These are phyloP conservation scores for Schizophyllum commune DNA, from an alignment of 1,284 basidiomycete genomes.

Conservation along the genomic window DNA sequence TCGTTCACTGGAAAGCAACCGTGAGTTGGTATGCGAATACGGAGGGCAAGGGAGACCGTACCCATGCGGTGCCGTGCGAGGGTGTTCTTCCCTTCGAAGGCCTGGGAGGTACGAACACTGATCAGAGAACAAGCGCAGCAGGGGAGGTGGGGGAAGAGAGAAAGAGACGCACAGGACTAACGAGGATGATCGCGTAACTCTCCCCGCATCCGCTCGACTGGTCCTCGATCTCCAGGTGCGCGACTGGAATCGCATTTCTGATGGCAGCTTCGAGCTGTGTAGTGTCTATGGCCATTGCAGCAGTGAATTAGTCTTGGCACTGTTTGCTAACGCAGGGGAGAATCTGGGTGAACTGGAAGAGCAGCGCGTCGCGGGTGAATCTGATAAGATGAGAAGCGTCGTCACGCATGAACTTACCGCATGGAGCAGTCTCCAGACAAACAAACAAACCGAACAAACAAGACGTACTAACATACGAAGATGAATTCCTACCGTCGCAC, in stretches of 20 bases:
- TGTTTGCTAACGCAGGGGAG: not conserved
- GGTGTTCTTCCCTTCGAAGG: conserved; percentile 70
- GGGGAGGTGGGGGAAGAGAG: not conserved
- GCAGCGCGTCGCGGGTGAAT: not conserved
- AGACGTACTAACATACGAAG: not conserved
- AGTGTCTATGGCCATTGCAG: conserved; percentile 50
- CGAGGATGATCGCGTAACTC: conserved; percentile 64
- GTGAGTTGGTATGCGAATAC: conserved; percentile 1
- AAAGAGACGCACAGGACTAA: conserved; percentile 51
- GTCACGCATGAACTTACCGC: not conserved
- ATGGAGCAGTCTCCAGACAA: too few species aligned
- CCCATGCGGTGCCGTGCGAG: conserved; percentile 62
- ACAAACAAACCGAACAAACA: not conserved
- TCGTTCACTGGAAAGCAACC: conserved; percentile 53
- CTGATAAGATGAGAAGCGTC: not conserved
- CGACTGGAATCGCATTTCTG: conserved; percentile 47
- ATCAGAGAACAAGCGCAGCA: not conserved
- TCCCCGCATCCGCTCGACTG: conserved; percentile 73
- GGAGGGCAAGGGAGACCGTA: conserved; percentile 22
- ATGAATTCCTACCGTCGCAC: too few species aligned
- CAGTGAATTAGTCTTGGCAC: not conserved
- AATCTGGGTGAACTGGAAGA: not conserved
- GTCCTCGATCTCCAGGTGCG: conserved; percentile 65
- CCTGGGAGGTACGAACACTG: conserved; percentile 25
- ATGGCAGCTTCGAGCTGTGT: conserved; percentile 53